phyloP scores from a whole-genome alignment of 2,329 filamentous ascomycete genomes.

The Neofusicoccum laricinum region DNA sequence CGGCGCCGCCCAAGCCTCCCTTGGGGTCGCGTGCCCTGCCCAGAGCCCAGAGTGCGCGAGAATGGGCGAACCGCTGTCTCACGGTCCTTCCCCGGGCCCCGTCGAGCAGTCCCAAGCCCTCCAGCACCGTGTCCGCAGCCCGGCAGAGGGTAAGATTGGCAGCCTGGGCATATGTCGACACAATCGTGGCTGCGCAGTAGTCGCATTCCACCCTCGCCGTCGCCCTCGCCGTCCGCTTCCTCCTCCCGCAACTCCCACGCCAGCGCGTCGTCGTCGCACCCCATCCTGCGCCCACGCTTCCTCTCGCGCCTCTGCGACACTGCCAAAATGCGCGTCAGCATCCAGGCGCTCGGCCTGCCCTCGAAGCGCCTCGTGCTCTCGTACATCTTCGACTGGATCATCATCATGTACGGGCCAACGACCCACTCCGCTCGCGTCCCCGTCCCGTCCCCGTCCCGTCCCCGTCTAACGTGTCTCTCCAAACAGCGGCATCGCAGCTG shows the following conservation, averaged over 20 bases:
- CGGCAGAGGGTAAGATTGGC: background rate
- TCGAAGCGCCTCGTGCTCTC: constrained; percentile 58
- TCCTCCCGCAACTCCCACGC: background rate
- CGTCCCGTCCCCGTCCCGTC: too few relatives aligned
- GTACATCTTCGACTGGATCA: constrained; percentile 72
- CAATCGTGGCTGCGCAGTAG: background rate
- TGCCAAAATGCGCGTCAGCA: background rate
- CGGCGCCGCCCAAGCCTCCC: background rate
- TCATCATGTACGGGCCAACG: constrained; percentile 56
- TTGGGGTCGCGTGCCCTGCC: background rate
- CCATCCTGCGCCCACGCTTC: background rate
- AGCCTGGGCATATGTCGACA: constrained; percentile 7
- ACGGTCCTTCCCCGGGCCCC: background rate
- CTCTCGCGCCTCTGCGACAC: background rate
- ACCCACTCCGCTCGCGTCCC: background rate
- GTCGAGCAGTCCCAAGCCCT: background rate
- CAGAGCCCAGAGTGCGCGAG: background rate
- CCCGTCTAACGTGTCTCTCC: background rate
- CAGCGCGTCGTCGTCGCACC: background rate
- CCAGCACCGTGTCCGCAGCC: background rate
- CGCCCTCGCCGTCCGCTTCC: background rate
- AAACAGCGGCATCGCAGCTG: constrained; percentile 49
- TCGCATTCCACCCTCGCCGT: background rate
- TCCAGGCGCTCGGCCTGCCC: constrained; percentile 23
- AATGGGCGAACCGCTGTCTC: background rate